Evolutionary conservation across 495 filamentous ascomycete genomes (phyloP), one percentile per base, ranked within the genome.

Genomic region (Xylaria castorea): DNA sequence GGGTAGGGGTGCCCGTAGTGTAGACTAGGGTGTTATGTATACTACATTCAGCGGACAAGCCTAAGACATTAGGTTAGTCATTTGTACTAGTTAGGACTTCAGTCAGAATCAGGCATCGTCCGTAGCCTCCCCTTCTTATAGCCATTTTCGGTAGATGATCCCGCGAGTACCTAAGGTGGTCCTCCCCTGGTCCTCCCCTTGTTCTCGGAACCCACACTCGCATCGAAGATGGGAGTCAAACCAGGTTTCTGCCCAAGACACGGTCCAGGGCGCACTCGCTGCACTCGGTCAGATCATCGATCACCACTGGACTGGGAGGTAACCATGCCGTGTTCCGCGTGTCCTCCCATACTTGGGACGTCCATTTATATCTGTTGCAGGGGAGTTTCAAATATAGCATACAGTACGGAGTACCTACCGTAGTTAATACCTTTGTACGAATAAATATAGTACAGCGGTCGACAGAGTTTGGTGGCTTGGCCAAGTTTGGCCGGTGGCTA

Each of bases 111-210:
- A 38, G 34, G 58, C 58, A 61, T 60, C 22, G 5, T 20, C 27
- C 30, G 16, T 36, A 36, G 16, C 8, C 48, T 1, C 25, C 16
- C 6, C 32, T 61, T 12, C 25, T 38, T 61, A 1, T 34, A 30
- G 18, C 58, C 58, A 40, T 38, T n/a, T n/a, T 61, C 58, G 58
- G 58, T 38, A 38, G 18, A 61, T 11, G 9, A 61, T 61, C n/a
- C 58, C 58, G 34, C 20, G 1, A 60, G 30, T 16, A n/a, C n/a
- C n/a, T n/a, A n/a, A 55, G 51, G 53, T 57, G 27, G 27, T 57
- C 25, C 22, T 27, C 1, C 46, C 46, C 18, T n/a, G 20, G 18
- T 55, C 0, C 20, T n/a, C 16, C 46, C 46, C 46, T 50, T 3
- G 46, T 50, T 46, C 14, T 46, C n/a, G n/a, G n/a, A n/a, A n/a